These are phyloP conservation scores for Coemansia sp. DNA, from an alignment of 192 early-diverging fungal species.

Conservation along the genomic window DNA sequence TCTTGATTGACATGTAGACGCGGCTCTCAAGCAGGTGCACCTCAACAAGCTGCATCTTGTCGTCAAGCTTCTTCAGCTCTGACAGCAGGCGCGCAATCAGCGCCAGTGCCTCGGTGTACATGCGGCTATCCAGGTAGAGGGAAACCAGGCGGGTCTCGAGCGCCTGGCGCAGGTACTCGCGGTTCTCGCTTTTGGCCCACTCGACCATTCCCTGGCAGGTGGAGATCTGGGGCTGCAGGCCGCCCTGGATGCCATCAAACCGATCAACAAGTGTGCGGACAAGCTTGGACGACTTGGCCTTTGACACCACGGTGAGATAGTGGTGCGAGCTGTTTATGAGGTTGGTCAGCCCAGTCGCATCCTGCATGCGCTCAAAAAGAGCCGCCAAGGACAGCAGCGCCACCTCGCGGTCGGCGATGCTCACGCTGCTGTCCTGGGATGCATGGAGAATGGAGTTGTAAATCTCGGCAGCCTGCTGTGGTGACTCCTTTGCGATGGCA, in stretches of 20 bases:
- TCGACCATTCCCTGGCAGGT: conserved; percentile 93
- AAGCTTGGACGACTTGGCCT: conserved; percentile 93
- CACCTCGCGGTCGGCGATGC: conserved; percentile 16
- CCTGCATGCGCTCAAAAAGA: conserved; percentile 47
- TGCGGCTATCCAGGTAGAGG: conserved; percentile 90
- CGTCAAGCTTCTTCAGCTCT: conserved; percentile 98
- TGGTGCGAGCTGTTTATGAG: conserved; percentile 78
- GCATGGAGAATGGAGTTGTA: conserved; percentile 44
- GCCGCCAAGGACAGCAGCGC: conserved; percentile 41
- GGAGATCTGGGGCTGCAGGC: conserved; percentile 84
- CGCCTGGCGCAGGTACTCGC: conserved; percentile 91
- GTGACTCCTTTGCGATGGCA: conserved; percentile 29
- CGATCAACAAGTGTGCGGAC: conserved; percentile 68
- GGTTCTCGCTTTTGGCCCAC: conserved; percentile 89
- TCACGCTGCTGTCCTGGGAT: conserved; percentile 7
- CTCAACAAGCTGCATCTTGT: conserved; percentile 97
- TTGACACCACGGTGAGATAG: conserved; percentile 79
- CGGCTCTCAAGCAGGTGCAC: conserved; percentile 95
- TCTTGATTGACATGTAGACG: conserved; percentile 87
- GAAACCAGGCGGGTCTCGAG: conserved; percentile 90
- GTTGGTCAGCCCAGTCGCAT: conserved; percentile 70
- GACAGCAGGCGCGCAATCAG: conserved; percentile 82
- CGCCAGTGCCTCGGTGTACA: conserved; percentile 87
- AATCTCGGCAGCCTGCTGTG: conserved; percentile 39
- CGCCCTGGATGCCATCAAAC: conserved; percentile 84